phyloP scores from a whole-genome alignment of 306 rosid species.

The Lupinus albus region DNA sequence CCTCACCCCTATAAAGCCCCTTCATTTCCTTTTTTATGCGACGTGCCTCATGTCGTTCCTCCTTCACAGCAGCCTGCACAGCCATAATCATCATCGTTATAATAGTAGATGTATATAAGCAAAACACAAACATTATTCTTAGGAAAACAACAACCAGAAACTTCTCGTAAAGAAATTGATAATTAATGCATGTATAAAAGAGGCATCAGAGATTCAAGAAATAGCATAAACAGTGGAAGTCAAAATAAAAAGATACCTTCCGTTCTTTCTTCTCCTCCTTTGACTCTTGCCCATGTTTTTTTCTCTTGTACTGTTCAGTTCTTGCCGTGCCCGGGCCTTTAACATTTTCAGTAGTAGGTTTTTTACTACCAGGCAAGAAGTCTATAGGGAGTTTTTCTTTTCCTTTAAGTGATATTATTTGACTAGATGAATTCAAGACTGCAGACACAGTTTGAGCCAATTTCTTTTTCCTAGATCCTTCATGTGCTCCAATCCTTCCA shows the following conservation, averaged over 20 bases:
- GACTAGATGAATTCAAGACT: conserved; percentile 56
- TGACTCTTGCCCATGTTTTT: conserved; percentile 74
- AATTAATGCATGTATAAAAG: conserved; percentile 9
- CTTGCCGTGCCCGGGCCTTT: conserved; percentile 46
- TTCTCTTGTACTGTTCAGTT: conserved; percentile 65
- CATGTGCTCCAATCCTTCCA: conserved; percentile 72
- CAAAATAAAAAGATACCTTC: conserved; percentile 58
- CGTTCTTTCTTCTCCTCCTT: conserved; percentile 90
- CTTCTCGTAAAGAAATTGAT: conserved; percentile 11
- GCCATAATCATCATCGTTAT: conserved; percentile 8
- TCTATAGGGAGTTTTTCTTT: conserved; percentile 83
- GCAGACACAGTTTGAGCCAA: conserved; percentile 63
- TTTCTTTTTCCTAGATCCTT: conserved; percentile 65
- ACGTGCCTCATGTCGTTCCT: conserved; percentile 80
- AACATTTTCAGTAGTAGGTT: conserved; percentile 52
- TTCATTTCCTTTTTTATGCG: conserved; percentile 77
- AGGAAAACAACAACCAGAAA: not conserved
- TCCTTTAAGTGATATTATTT: conserved; percentile 68
- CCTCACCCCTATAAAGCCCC: conserved; percentile 74
- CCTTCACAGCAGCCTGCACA: conserved; percentile 78
- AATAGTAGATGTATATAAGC: not conserved
- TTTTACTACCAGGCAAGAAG: conserved; percentile 67
- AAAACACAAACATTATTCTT: conserved; percentile 4
- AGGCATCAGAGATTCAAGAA: conserved; percentile 20
- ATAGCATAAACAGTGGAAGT: conserved; percentile 14